Conservation (phyloP, 2,329 filamentous ascomycete genomes). For the Cryphonectria japonica region DNA sequence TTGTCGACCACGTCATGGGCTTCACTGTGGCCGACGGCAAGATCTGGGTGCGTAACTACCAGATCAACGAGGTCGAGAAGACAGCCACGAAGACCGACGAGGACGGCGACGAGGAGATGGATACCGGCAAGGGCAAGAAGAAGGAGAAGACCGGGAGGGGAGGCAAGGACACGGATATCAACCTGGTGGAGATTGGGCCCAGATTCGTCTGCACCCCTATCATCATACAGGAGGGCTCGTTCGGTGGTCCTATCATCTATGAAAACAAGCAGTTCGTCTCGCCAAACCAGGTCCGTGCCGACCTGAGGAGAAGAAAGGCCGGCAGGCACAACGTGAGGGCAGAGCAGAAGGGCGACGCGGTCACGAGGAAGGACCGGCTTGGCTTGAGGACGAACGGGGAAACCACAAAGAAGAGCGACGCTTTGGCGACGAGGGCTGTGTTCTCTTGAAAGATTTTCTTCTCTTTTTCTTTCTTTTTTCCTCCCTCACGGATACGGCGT, state of each 20-base stretch:
- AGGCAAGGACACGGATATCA: conserved; percentile 72
- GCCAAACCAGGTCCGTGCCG: conserved; percentile 89
- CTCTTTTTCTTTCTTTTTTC: background rate
- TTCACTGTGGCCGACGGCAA: conserved; percentile 91
- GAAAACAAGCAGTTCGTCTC: conserved; percentile 98
- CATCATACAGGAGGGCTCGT: conserved; percentile 91
- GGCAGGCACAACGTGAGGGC: conserved; percentile 75
- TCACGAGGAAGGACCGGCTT: conserved; percentile 75
- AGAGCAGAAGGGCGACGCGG: conserved; percentile 73
- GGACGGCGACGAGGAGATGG: conserved; percentile 47
- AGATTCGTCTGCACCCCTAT: conserved; percentile 93
- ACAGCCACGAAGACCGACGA: conserved; percentile 45
- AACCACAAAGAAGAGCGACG: conserved; percentile 62
- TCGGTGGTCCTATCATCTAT: conserved; percentile 95
- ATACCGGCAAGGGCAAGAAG: conserved; percentile 37
- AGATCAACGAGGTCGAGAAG: conserved; percentile 83
- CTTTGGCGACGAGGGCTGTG: conserved; percentile 75
- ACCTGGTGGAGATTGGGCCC: conserved; percentile 89
- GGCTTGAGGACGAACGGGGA: conserved; percentile 73
- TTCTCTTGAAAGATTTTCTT: conserved; percentile 62
- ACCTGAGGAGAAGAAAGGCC: conserved; percentile 76
- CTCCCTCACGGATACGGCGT: conserved; percentile 22
- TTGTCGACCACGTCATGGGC: conserved; percentile 92
- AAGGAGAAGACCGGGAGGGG: conserved; percentile 44
- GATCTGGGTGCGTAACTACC: conserved; percentile 95